phyloP scores from a whole-genome alignment of 1,139 yeast species.

The Candida sp. region DNA sequence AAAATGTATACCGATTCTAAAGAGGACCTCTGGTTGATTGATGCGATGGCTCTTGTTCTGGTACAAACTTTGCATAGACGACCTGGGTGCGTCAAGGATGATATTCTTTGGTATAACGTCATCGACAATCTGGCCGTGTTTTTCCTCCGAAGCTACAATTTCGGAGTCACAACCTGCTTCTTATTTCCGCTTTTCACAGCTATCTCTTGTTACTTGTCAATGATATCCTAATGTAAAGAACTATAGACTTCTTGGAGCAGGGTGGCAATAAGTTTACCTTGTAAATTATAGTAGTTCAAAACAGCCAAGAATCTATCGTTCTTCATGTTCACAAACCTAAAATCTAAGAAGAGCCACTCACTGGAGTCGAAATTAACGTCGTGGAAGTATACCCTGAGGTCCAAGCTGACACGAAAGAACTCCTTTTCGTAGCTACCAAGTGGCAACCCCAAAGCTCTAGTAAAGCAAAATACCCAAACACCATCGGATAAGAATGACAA shows the following conservation, averaged over 20 bases:
- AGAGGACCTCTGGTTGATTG: too few relatives aligned
- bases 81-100: too few relatives aligned
- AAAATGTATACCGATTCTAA: too few relatives aligned
- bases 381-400: slow-evolving; percentile 73
- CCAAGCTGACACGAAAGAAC: slow-evolving; percentile 52
- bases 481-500: slow-evolving; percentile 23
- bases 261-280: slow-evolving; percentile 33
- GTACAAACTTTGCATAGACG: too few relatives aligned
- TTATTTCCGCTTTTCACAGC: slow-evolving; percentile 3
- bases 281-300: slow-evolving; percentile 31
- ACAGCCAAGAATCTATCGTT: slow-evolving; percentile 39
- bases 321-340: slow-evolving; percentile 33
- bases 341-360: slow-evolving; percentile 53
- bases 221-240: slow-evolving; percentile 26
- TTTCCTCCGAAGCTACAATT: slow-evolving; percentile 8
- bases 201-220: slow-evolving; percentile 21
- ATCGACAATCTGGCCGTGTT: neutral
- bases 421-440: slow-evolving; percentile 17
- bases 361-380: slow-evolving; percentile 52
- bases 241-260: slow-evolving; percentile 44
- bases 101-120: too few relatives aligned
- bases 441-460: slow-evolving; percentile 31
- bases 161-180: slow-evolving; percentile 9
- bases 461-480: slow-evolving; percentile 27
- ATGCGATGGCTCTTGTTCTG: too few relatives aligned